phyloP scores from a whole-genome alignment of 257 asterid genomes.

The Eustoma russellianum region DNA sequence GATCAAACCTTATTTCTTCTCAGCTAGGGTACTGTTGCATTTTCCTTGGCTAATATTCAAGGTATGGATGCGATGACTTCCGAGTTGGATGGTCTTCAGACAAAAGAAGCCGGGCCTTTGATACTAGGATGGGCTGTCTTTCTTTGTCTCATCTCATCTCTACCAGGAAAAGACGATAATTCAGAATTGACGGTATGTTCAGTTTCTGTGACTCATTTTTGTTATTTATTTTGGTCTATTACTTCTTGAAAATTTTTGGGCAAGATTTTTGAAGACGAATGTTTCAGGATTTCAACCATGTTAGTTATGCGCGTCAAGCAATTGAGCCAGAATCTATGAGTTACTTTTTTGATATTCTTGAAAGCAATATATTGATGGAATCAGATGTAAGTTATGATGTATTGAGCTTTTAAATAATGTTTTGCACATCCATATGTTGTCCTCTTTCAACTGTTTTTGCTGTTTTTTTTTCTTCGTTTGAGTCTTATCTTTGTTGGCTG shows the following conservation, averaged over 20 bases:
- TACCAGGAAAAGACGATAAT: too few species aligned
- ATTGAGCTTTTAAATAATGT: slow-evolving; percentile 16
- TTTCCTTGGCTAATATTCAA: slow-evolving; percentile 66
- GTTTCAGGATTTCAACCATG: too few species aligned
- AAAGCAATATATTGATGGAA: slow-evolving; percentile 55
- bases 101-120: slow-evolving; percentile 81
- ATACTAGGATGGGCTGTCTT: slow-evolving; percentile 93
- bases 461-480: slow-evolving; percentile 1
- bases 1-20: slow-evolving; percentile 10
- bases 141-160: too few species aligned
- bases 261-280: too few species aligned
- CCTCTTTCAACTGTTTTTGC: slow-evolving; percentile 3
- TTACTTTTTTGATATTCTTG: slow-evolving; percentile 70
- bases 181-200: too few species aligned
- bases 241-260: too few species aligned
- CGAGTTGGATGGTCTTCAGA: slow-evolving; percentile 43
- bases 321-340: too few species aligned
- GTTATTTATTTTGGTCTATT: too few species aligned
- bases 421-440: neutral
- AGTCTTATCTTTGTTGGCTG: neutral
- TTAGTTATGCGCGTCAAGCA: too few species aligned
- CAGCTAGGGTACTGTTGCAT: slow-evolving; percentile 71
- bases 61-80: slow-evolving; percentile 61
- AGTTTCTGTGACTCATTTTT: too few species aligned
- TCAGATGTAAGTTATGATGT: slow-evolving; percentile 89